phyloP scores from a whole-genome alignment of 2,329 filamentous ascomycete genomes.

The Didymella segeticola region DNA sequence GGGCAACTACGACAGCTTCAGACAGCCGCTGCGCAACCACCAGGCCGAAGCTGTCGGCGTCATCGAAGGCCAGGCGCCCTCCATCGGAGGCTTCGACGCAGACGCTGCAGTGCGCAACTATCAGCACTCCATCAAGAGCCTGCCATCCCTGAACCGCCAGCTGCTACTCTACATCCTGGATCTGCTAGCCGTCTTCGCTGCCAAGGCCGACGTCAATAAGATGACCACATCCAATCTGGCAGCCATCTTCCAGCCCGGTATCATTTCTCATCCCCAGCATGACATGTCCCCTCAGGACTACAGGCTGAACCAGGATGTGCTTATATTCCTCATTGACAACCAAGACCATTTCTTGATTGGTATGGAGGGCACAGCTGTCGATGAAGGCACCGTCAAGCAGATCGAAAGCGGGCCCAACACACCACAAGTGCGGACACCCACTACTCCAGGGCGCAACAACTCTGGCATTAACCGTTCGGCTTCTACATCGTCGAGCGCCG shows the following conservation, averaged over 20 bases:
- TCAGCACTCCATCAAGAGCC: slow-evolving; percentile 87
- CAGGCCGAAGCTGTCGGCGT: slow-evolving; percentile 74
- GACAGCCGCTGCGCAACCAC: slow-evolving; percentile 77
- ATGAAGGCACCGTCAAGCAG: slow-evolving; percentile 74
- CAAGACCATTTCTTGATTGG: slow-evolving; percentile 98
- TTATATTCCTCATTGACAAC: slow-evolving; percentile 98
- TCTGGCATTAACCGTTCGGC: slow-evolving; percentile 73
- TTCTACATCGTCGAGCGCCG: slow-evolving; percentile 73
- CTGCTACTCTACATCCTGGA: slow-evolving; percentile 95
- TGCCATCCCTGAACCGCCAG: slow-evolving; percentile 92
- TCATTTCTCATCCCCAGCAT: slow-evolving; percentile 91
- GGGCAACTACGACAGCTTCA: slow-evolving; percentile 89
- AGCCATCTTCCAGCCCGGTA: slow-evolving; percentile 96
- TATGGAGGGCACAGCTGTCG: slow-evolving; percentile 98
- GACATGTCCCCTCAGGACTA: slow-evolving; percentile 97
- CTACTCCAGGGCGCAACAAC: slow-evolving; percentile 57
- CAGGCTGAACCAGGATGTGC: slow-evolving; percentile 90
- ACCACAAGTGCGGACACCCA: slow-evolving; percentile 59
- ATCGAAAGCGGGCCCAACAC: slow-evolving; percentile 71
- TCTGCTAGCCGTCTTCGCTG: slow-evolving; percentile 92
- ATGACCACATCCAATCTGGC: slow-evolving; percentile 96
- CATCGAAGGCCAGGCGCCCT: slow-evolving; percentile 68
- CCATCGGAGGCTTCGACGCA: slow-evolving; percentile 76
- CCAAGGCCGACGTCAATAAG: slow-evolving; percentile 94
- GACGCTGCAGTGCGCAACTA: slow-evolving; percentile 80